A percentile compares a stretch with the other conserved stretches of the same genome.
phyloP scores from a whole-genome alignment of 2,329 filamentous ascomycete genomes.

The Ophiocordyceps camponoti-rufipedis region DNA sequence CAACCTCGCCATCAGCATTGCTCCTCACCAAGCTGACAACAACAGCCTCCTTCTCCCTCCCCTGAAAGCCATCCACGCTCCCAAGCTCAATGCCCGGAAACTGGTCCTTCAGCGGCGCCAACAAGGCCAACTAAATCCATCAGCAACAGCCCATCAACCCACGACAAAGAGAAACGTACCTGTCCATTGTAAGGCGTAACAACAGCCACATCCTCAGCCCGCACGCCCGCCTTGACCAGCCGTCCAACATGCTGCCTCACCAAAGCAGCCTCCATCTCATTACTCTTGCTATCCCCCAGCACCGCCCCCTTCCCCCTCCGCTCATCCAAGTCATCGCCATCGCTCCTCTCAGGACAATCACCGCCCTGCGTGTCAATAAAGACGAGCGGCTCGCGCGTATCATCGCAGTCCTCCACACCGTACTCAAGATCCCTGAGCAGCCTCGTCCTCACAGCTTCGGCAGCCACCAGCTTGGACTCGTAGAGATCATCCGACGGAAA shows the following conservation, averaged over 20 bases:
- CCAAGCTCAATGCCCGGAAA: slow-evolving; percentile 85
- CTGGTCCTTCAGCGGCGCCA: slow-evolving; percentile 63
- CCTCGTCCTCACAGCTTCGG: slow-evolving; percentile 56
- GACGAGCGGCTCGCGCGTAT: slow-evolving; percentile 72
- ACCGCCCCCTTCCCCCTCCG: slow-evolving; percentile 22
- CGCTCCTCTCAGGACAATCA: slow-evolving; percentile 68
- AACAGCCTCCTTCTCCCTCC: slow-evolving; percentile 89
- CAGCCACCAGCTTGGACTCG: slow-evolving; percentile 62
- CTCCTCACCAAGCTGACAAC: slow-evolving; percentile 88
- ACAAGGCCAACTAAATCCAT: slow-evolving; percentile 44
- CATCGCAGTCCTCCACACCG: slow-evolving; percentile 59
- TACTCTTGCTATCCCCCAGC: slow-evolving; percentile 58
- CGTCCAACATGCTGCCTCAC: slow-evolving; percentile 60
- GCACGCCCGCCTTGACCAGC: slow-evolving; percentile 64
- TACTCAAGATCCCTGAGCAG: slow-evolving; percentile 65
- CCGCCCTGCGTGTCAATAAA: slow-evolving; percentile 96
- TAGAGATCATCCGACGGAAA: slow-evolving; percentile 87
- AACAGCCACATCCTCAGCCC: slow-evolving; percentile 71
- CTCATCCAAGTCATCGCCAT: slow-evolving; percentile 41
- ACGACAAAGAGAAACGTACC: slow-evolving; percentile 19
- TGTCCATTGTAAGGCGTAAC: slow-evolving; percentile 95
- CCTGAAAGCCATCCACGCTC: slow-evolving; percentile 93
- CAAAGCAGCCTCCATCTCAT: slow-evolving; percentile 73
- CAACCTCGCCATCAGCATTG: slow-evolving; percentile 72
- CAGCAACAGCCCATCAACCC: not conserved